Base-by-base conservation (phyloP, 1,284 basidiomycete genomes). In the Trichosporon asahii region DNA sequence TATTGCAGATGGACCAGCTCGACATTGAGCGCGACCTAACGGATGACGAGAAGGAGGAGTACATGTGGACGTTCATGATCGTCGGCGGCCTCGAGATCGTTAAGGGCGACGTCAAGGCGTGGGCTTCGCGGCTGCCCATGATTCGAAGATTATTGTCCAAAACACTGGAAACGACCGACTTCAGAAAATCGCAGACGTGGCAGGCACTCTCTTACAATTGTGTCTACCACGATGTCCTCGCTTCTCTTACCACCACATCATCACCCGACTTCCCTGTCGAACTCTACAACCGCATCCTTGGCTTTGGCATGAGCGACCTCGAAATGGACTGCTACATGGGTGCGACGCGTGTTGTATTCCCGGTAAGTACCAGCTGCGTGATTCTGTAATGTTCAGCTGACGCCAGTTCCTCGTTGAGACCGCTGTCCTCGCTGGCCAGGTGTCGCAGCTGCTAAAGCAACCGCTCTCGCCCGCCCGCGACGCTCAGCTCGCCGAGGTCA, bases 251-350 rank as follows among this genome's bases (percentile, higher is more conserved):
- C 8, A 74, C 71, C 1, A 73, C 75, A 2, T 60, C 69, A 5
- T 67, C 73, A 1, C 76, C 76, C 6, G 67, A 74, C 8, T 75
- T 78, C 44, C 76, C 77, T 8, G 49, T 75, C 29, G 72, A 73
- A 15, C 70, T 76, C 25, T 79, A 79, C 64, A 70, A 69, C 27
- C 69, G 69, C 3, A 76, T 79, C 12, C 74, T 79, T 15, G 27
- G 44, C 8, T 69, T 71, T 2, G 72, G 69, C 6, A 61, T 33
- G 57, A 61, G 57, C 27, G 66, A 70, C n/a, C 68, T 73, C 23
- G 73, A 75, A 44, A 72, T 76, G 67, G 76, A 76, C 68, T 70
- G 74, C 6, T 79, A 76, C 63, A 76, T 79, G 73, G 77, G 76
- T 9, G 73, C 74, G 3, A 77, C 74, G 15, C 70, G 74, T 11